phyloP scores from a whole-genome alignment of 768 basidiomycete species.

The Rickenella mellea region DNA sequence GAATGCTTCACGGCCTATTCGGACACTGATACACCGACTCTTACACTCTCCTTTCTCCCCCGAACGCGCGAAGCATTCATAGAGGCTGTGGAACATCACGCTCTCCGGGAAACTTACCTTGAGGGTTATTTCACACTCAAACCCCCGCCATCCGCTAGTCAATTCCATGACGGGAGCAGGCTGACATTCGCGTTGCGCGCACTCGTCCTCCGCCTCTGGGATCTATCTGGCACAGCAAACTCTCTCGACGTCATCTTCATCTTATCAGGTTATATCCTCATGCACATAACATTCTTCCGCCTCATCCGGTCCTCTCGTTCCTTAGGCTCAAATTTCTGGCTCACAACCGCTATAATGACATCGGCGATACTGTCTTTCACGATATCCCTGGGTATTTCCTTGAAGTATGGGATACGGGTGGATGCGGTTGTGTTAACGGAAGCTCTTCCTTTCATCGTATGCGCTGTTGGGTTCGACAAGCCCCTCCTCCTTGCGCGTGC shows the following conservation, averaged over 20 bases:
- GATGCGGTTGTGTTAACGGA: conserved; percentile 92
- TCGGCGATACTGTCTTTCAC: conserved; percentile 80
- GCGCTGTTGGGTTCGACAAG: conserved; percentile 97
- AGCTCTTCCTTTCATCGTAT: conserved; percentile 94
- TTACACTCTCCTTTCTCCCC: conserved; percentile 34
- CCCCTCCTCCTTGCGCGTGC: conserved; percentile 85
- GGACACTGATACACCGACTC: no score
- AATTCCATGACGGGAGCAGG: conserved; percentile 38
- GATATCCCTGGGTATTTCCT: conserved; percentile 65
- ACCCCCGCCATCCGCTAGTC: conserved; percentile 5
- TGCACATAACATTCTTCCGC: conserved; percentile 92
- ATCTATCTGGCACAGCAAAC: conserved; percentile 86
- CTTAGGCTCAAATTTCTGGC: conserved; percentile 70
- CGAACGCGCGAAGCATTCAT: conserved; percentile 42
- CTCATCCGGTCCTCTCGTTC: conserved; percentile 82
- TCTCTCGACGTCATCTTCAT: conserved; percentile 94
- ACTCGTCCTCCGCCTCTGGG: conserved; percentile 75
- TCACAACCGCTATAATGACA: conserved; percentile 67
- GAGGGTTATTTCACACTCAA: conserved; percentile 7
- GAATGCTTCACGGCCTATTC: no score
- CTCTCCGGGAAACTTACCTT: conserved; percentile 38
- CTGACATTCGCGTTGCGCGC: conserved; percentile 77
- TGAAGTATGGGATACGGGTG: conserved; percentile 70
- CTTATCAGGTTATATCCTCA: conserved; percentile 85
- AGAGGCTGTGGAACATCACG: conserved; percentile 24